Base-by-base conservation (phyloP, 495 filamentous ascomycete genomes). In the Tuber microsphaerosporum region DNA sequence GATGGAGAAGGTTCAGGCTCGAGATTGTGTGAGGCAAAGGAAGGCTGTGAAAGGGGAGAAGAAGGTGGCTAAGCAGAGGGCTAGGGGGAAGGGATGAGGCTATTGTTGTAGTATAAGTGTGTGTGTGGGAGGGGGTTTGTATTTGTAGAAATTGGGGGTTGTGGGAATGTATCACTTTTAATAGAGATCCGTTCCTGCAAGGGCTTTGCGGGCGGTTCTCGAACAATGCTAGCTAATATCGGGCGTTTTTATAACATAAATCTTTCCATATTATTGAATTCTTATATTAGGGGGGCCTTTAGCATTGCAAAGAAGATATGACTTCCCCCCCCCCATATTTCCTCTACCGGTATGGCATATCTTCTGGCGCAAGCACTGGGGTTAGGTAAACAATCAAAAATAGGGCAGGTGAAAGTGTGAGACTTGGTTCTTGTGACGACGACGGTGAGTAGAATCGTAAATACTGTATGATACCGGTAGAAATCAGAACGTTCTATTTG, bases 41-140 rank as follows among this genome's bases (percentile, higher is more conserved):
- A 86, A 76, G 83, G 88, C 88, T 80, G 90, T 90, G 90, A 90
- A 87, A 76, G 87, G 87, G 4, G 79, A 73, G 44, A 89, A 90
- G 85, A 90, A 89, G 81, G 61, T 56, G 48, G 61, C 56, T n/a
- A 77, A 75, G 31, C 3, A 19, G 83, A 79, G 78, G 89, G 88
- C 84, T 70, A 42, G 75, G 77, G 51, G 41, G 81, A 77, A 72
- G 72, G 14, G 70, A 74, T 74, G 71, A 37, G 73, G 48, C 83
- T 42, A 14, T 22, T 65, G 6, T 22, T 65, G 72, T 73, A 39
- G 34, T 73, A 4, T 19, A 73, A 12, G 69, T 3, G 51, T 12
- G 42, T 45, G 22, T 6, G 8, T 51, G 19, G 17, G 9, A 17
- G 22, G 17, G 34, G 17, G 34, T 9, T 43, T 71, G 70, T 65